phyloP scores from a whole-genome alignment of 2,329 filamentous ascomycete genomes.

The Phialemoniopsis sp. region DNA sequence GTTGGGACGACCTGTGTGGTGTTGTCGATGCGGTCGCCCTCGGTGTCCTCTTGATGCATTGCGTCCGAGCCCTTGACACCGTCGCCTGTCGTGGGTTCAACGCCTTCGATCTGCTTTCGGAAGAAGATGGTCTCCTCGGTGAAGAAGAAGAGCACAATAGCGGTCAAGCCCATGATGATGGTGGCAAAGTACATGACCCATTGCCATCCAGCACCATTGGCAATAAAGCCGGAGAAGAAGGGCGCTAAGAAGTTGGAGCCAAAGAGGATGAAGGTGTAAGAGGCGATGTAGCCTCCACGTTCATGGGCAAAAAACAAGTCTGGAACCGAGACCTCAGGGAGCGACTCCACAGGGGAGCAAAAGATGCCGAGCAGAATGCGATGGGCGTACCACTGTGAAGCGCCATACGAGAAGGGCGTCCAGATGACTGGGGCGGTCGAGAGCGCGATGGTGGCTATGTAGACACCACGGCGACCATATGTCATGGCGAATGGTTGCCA shows the following conservation, averaged over 20 bases:
- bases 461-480: conserved; percentile 44
- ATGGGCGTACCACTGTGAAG: conserved; percentile 11
- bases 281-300: conserved; percentile 27
- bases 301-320: conserved; percentile 14
- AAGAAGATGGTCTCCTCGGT: conserved; percentile 56
- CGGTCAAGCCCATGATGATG: conserved; percentile 41
- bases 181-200: conserved; percentile 48
- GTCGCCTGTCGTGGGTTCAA: no score
- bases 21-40: no score
- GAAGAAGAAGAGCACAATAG: no score
- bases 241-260: conserved; percentile 40
- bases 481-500: conserved; percentile 49
- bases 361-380: conserved; percentile 19
- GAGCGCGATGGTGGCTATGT: conserved; percentile 32
- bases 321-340: conserved; percentile 23
- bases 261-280: conserved; percentile 35
- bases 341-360: conserved; percentile 17
- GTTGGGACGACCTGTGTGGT: conserved; percentile 17
- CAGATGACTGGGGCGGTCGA: conserved; percentile 29
- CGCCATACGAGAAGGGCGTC: conserved; percentile 17
- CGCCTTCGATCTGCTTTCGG: conserved; percentile 13
- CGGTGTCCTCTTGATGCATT: no score
- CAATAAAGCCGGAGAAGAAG: conserved; percentile 42
- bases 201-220: conserved; percentile 39
- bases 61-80: no score